These are phyloP conservation scores for Trichophyton equinum DNA, from an alignment of 2,329 filamentous ascomycete genomes.

Conservation along the genomic window DNA sequence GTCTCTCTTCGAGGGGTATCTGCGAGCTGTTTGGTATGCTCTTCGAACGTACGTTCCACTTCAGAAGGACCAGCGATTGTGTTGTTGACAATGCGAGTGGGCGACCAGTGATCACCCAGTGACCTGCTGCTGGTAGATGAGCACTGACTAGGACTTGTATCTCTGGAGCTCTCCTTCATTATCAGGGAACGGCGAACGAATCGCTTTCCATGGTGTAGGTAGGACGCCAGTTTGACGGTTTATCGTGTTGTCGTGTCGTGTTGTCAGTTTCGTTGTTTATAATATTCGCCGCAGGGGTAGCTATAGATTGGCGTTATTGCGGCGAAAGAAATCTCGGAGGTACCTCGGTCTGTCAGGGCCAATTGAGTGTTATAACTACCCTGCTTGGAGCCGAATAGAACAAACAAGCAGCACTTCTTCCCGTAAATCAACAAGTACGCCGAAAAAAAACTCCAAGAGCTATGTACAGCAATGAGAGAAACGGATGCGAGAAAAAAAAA, in stretches of 20 bases:
- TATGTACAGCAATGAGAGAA: slow-evolving; percentile 1
- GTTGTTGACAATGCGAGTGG: not conserved
- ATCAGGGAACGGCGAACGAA: slow-evolving; percentile 28
- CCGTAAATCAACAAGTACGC: not conserved
- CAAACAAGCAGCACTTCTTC: not conserved
- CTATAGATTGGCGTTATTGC: not conserved
- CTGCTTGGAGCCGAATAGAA: not conserved
- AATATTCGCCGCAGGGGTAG: not conserved
- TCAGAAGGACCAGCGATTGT: not conserved
- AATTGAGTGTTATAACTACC: not conserved
- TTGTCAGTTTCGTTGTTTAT: not conserved
- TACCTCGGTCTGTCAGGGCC: not conserved
- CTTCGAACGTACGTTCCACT: not conserved
- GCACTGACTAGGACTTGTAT: not conserved
- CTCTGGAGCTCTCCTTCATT: not conserved
- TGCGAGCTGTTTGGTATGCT: slow-evolving; percentile 15
- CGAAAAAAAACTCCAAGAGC: not conserved
- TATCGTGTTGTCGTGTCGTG: not conserved
- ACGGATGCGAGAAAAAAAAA: not conserved
- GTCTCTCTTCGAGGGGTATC: slow-evolving; percentile 15
- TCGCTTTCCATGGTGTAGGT: slow-evolving; percentile 37
- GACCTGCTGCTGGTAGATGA: not conserved
- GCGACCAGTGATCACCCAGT: not conserved
- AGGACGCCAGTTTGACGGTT: slow-evolving; percentile 29
- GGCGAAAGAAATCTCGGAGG: not conserved